Evolutionary conservation across 192 early-diverging fungal genomes (phyloP).

Genomic region (Coemansia pectinata): DNA sequence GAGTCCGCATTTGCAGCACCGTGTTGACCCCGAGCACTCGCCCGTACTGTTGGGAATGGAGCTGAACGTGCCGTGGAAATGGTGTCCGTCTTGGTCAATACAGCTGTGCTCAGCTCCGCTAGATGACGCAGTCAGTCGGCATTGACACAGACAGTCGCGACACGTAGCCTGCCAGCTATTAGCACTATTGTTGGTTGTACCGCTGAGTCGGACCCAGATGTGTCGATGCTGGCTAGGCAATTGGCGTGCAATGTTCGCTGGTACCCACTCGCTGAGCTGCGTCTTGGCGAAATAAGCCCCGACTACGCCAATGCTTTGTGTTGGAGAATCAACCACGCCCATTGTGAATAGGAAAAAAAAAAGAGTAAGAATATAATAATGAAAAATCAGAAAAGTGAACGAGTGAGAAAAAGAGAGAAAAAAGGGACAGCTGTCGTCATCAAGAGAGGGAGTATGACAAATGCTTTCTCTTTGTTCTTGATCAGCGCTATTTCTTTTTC

Average conservation of each 20-base stretch:
- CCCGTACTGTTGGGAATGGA: background rate
- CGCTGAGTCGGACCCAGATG: constrained; percentile 25
- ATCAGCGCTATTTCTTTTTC: background rate
- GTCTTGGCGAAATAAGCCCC: constrained; percentile 30
- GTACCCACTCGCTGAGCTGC: constrained; percentile 38
- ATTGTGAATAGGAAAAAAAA: constrained; percentile 9
- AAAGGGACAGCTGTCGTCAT: background rate
- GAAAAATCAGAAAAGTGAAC: background rate
- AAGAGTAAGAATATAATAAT: background rate
- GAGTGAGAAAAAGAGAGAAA: background rate
- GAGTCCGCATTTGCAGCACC: constrained; percentile 45
- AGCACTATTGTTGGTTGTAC: background rate
- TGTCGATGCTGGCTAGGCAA: constrained; percentile 25
- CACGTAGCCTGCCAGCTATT: constrained; percentile 26
- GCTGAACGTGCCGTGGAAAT: constrained; percentile 28
- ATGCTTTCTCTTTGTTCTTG: background rate
- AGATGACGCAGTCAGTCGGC: constrained; percentile 1
- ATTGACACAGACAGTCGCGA: constrained; percentile 30
- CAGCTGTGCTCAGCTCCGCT: constrained; percentile 11
- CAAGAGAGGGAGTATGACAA: background rate
- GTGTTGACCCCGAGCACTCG: constrained; percentile 10
- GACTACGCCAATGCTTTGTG: constrained; percentile 21
- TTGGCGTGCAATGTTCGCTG: constrained; percentile 18
- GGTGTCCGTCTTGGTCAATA: constrained; percentile 36
- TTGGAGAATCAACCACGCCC: constrained; percentile 3